Conservation (phyloP, 2,329 filamentous ascomycete genomes). For the Monosporascus sp. region DNA sequence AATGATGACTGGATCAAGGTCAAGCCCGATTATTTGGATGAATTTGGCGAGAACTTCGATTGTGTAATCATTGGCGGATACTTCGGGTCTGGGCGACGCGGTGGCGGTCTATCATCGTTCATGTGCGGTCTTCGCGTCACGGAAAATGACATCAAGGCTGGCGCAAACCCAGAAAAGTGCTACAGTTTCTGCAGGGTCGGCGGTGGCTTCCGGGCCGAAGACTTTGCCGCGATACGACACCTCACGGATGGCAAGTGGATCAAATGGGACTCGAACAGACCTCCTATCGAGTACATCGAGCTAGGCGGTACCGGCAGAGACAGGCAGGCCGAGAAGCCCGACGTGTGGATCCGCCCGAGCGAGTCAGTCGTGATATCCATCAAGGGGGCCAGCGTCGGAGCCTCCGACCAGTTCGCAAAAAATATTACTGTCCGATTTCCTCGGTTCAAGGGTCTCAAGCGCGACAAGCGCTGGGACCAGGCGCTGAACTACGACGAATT, state of each 20-base stretch:
- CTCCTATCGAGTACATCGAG: slow-evolving; percentile 73
- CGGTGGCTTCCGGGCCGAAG: slow-evolving; percentile 80
- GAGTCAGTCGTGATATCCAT: slow-evolving; percentile 85
- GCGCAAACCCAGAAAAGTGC: slow-evolving; percentile 65
- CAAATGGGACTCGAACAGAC: slow-evolving; percentile 72
- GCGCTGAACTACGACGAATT: slow-evolving; percentile 78
- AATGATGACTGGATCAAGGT: slow-evolving; percentile 98
- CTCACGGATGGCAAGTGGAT: slow-evolving; percentile 88
- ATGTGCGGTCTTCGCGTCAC: slow-evolving; percentile 81
- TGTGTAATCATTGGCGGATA: slow-evolving; percentile 87
- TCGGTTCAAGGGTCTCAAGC: slow-evolving; percentile 73
- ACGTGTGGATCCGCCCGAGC: slow-evolving; percentile 86
- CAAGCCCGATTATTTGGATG: slow-evolving; percentile 96
- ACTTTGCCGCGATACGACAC: slow-evolving; percentile 79
- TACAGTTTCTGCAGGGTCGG: slow-evolving; percentile 98
- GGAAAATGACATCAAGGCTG: slow-evolving; percentile 56
- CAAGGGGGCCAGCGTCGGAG: slow-evolving; percentile 75
- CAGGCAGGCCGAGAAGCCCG: slow-evolving; percentile 70
- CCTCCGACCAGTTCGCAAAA: slow-evolving; percentile 72
- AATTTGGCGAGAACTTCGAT: slow-evolving; percentile 90
- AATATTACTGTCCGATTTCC: slow-evolving; percentile 83
- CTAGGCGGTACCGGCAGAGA: slow-evolving; percentile 76
- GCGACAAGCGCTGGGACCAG: slow-evolving; percentile 79
- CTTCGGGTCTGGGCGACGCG: slow-evolving; percentile 80
- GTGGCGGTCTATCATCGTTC: slow-evolving; percentile 78